Percentiles rank a stretch among this genome's conserved stretches.
phyloP scores from a whole-genome alignment of 2,329 filamentous ascomycete genomes.

The Elsinoe arachidis region DNA sequence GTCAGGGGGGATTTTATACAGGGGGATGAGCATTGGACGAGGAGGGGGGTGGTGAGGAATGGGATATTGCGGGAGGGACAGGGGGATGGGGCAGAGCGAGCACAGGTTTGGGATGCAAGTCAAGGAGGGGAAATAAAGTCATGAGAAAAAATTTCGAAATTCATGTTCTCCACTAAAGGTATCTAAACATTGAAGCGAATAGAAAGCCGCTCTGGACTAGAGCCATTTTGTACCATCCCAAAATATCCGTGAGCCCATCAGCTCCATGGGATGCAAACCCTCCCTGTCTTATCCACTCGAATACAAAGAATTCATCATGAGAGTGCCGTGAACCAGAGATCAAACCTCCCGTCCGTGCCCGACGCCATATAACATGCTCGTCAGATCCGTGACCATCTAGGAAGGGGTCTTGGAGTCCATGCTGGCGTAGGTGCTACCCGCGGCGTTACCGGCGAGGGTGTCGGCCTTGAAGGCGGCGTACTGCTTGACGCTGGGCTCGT shows the following conservation, averaged over 20 bases:
- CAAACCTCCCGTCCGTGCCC: no score
- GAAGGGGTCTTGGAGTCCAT: constrained; percentile 3
- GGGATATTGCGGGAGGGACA: background rate
- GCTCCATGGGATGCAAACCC: no score
- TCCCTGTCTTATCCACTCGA: background rate
- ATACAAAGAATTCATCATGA: background rate
- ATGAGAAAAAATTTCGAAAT: background rate
- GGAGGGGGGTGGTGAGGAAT: background rate
- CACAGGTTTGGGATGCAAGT: no score
- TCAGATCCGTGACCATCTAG: background rate
- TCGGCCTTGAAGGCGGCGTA: constrained; percentile 20
- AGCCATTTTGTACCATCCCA: background rate
- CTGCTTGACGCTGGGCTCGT: constrained; percentile 77
- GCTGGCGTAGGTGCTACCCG: background rate
- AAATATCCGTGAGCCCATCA: background rate
- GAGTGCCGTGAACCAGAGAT: background rate
- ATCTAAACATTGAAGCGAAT: constrained; percentile 3
- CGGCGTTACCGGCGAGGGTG: constrained; percentile 10
- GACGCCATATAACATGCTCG: background rate
- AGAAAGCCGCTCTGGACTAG: background rate
- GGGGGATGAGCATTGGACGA: constrained; percentile 13
- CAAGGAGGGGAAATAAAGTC: background rate
- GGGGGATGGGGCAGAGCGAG: background rate
- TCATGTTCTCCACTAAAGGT: background rate
- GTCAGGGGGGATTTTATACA: constrained; percentile 14